Evolutionary conservation across 2,329 filamentous ascomycete genomes (phyloP), one percentile per base, ranked within the genome.

Genomic region (Xylaria sp.): DNA sequence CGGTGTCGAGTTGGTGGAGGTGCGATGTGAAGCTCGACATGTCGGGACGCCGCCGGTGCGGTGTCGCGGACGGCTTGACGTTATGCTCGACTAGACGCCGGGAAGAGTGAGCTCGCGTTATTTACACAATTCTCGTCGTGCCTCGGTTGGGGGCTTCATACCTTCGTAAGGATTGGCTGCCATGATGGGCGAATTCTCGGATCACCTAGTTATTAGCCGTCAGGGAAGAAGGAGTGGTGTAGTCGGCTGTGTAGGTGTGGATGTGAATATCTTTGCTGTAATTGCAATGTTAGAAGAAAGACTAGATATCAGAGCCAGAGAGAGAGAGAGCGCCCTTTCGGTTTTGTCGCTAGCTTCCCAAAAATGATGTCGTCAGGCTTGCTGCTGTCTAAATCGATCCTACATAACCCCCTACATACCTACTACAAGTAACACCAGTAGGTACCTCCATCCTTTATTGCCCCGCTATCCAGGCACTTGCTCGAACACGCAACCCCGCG

Each of bases 11-110:
- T 70, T 85, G 84, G 77, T 85, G 80, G 69, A 89, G 85, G 76
- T 88, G 85, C 64, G 86, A 84, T 74, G 81, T 85, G 81, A 90
- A 90, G 69, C 85, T 86, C 61, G 87, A 85, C 89, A 91, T 91
- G 81, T 90, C 87, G 69, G 86, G 86, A 48, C 89, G 87, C 9
- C 83, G 82, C 57, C 81, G 80, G 66, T 81, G 79, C 58, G 80
- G 76, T 5, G 78, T 70, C 56, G 83, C 71, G 34, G 80, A 54
- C 65, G 83, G 78, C 73, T 85, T 83, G 79, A 90, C 87, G 77
- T 87, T 87, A 81, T 91, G 89, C 78, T 91, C 89, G 77, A 91
- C 89, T 91, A 8, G 2, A 57, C 9, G 34, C 14, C 32, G 11
- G 8, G 4, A 50, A 14, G 7, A 24, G 47, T 66, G 27, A 63